Evolutionary conservation across 108 stramenopile genomes (phyloP).

Genomic region (Skeletonema costatum): DNA sequence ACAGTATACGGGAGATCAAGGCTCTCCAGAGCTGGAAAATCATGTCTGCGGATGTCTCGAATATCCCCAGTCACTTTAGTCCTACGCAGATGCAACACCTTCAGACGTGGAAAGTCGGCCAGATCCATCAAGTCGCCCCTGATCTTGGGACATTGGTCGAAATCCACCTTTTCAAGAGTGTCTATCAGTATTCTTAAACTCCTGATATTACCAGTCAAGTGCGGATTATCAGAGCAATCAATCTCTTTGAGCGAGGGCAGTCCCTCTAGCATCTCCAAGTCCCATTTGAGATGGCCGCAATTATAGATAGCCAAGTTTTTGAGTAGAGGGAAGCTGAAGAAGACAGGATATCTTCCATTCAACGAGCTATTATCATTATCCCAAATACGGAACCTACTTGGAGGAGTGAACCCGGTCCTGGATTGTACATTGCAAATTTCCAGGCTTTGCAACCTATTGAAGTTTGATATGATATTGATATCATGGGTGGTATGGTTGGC

Average conservation of each 20-base stretch:
- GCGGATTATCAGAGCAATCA: neutral
- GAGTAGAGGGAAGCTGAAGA: neutral
- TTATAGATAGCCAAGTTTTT: neutral
- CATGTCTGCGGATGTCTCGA: neutral
- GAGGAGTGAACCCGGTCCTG: too few relatives aligned
- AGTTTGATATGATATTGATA: neutral
- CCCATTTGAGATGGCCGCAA: neutral
- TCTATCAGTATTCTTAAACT: neutral
- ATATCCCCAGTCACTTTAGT: neutral
- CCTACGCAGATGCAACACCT: neutral
- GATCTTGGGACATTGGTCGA: neutral
- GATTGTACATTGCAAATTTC: neutral
- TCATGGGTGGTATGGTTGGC: neutral
- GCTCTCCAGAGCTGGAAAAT: neutral
- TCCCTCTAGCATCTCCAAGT: slow-evolving; percentile 6
- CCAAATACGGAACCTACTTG: too few relatives aligned
- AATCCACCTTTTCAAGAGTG: neutral
- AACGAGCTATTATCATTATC: neutral
- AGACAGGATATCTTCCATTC: slow-evolving; percentile 3
- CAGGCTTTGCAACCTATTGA: neutral
- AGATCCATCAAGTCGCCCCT: slow-evolving; percentile 11
- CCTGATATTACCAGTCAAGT: neutral
- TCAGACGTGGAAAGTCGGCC: slow-evolving; percentile 10
- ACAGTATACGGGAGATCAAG: neutral
- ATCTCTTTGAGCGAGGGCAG: neutral